phyloP scores from a whole-genome alignment of 768 basidiomycete genomes.

The Pseudohyphozyma bogoriensis region DNA sequence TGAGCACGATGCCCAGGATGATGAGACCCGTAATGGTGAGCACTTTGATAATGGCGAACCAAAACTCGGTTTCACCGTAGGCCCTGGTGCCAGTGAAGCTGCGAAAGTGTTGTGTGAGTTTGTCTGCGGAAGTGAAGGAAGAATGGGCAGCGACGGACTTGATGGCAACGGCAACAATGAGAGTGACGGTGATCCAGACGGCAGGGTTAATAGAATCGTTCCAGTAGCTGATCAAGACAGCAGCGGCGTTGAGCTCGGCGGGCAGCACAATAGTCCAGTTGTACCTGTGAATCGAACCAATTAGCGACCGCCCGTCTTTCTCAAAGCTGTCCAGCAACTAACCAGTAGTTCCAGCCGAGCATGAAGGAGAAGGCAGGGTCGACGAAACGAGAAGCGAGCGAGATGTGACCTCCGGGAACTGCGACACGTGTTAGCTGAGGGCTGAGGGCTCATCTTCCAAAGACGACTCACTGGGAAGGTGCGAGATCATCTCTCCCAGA shows the following conservation, averaged over 20 bases:
- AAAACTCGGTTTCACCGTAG: slow-evolving; percentile 6
- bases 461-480: not conserved
- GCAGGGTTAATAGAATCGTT: slow-evolving; percentile 40
- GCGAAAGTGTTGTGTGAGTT: too few relatives aligned
- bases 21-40: slow-evolving; percentile 39
- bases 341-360: slow-evolving; percentile 29
- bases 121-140: too few relatives aligned
- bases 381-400: slow-evolving; percentile 30
- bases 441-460: not conserved
- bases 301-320: not conserved
- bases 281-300: slow-evolving; percentile 49
- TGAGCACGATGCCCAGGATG: slow-evolving; percentile 40
- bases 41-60: slow-evolving; percentile 42
- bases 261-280: slow-evolving; percentile 49
- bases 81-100: slow-evolving; percentile 21
- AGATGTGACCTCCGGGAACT: slow-evolving; percentile 32
- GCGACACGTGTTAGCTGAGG: not conserved
- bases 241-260: slow-evolving; percentile 64
- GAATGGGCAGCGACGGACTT: slow-evolving; percentile 37
- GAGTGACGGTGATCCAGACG: slow-evolving; percentile 40
- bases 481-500: slow-evolving; percentile 29
- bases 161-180: slow-evolving; percentile 37
- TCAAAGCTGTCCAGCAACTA: too few relatives aligned
- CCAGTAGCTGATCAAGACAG: slow-evolving; percentile 64
- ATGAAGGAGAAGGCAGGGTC: slow-evolving; percentile 29